Evolutionary conservation across 1,284 basidiomycete genomes (phyloP).

Genomic region (Heterobasidion annosum): DNA sequence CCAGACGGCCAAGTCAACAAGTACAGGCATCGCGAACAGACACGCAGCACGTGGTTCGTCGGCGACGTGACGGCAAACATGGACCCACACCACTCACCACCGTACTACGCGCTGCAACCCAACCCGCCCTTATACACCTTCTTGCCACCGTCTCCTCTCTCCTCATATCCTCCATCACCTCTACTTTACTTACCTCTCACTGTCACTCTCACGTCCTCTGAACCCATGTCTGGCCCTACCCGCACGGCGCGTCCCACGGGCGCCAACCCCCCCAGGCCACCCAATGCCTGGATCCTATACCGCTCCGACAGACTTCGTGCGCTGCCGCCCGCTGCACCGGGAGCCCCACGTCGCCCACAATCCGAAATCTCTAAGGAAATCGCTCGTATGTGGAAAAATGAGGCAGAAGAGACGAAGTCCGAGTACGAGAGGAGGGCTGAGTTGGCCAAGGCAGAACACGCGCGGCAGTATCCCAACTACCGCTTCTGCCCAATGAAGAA

Average conservation of each 20-base stretch:
- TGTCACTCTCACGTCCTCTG: neutral
- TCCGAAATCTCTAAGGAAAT: conserved; percentile 68
- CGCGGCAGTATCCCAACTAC: conserved; percentile 58
- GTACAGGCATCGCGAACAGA: neutral
- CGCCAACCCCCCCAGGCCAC: conserved; percentile 50
- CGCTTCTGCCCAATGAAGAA: conserved; percentile 65
- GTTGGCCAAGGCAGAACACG: conserved; percentile 60
- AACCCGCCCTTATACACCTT: neutral
- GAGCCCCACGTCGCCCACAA: conserved; percentile 44
- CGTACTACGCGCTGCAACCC: neutral
- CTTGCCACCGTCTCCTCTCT: neutral
- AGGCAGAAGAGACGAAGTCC: conserved; percentile 38
- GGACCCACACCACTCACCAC: neutral
- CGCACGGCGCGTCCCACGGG: neutral
- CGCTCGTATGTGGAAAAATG: conserved; percentile 61
- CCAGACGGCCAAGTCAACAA: neutral
- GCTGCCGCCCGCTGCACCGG: conserved; percentile 25
- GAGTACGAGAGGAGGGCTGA: conserved; percentile 70
- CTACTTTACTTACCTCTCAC: neutral
- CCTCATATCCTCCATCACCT: neutral
- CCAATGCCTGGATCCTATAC: conserved; percentile 92
- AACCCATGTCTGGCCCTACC: neutral
- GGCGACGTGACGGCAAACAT: neutral
- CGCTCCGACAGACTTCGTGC: conserved; percentile 55
- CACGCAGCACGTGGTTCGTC: neutral